Base-by-base conservation (phyloP, 1,139 yeast genomes). In the Lodderomyces metapsilosis region DNA sequence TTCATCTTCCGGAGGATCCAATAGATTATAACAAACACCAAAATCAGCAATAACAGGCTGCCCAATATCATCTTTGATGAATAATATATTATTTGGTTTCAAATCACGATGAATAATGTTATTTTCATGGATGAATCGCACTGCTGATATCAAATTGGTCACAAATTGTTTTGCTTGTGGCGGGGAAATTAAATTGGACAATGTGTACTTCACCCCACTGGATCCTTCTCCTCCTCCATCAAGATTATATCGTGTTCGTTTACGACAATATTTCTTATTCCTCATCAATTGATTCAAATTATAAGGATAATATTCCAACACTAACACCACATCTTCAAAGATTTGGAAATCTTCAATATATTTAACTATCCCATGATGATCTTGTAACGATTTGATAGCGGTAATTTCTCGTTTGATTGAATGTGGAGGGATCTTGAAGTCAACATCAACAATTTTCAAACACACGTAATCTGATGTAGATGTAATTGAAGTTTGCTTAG, bases 71-170 rank as follows among this genome's bases (percentile, higher is more conserved):
- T 60, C 54, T 5, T 54, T 52, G 3, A 55, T 53, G 51, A 87
- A 74, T 59, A 88, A 61, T 32, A 91, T 73, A 55, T 91, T 91
- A 15, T 80, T 80, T 0, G 95, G 95, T 59, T 91, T 91, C 41
- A 91, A 64, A 59, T 91, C 98, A 37, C 98, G 73, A 57, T 91
- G 98, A 12, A 91, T 88, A n/a, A 91, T 74, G 0, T 82, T 82
- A 0, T 58, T 49, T 44, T 83, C 34, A 40, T 67, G 74, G 16
- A 68, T 44, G 43, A 55, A 64, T 25, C 38, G 35, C 12, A 67
- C 50, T 1, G 61, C 60, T 12, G 42, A 46, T 8, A 54, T 46
- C 24, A 67, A 41, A 16, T 54, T 52, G 12, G 27, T 32, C 1
- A 66, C 36, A n/a, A 64, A 60, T 3, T 34, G 31, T 8, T 44